Evolutionary conservation across 306 rosid genomes (phyloP).

Genomic region (Quercus engelmannii): DNA sequence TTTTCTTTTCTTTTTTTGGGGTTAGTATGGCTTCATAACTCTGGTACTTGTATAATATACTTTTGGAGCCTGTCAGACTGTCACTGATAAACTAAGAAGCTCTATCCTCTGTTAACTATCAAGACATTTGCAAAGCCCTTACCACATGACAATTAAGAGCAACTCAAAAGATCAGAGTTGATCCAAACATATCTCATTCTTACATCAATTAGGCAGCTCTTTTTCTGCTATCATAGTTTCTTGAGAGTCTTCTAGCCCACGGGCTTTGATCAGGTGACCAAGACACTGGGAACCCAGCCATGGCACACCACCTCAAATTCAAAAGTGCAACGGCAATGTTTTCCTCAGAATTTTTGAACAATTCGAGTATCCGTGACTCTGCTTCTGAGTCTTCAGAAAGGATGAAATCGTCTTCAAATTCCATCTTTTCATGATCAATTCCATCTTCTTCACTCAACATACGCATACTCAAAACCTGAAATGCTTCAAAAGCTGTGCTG

Average conservation of each 20-base stretch:
- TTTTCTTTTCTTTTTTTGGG: too few species aligned
- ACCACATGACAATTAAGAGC: background rate
- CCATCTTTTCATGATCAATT: conserved; percentile 21
- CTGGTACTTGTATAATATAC: background rate
- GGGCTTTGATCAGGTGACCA: conserved; percentile 54
- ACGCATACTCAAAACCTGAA: conserved; percentile 60
- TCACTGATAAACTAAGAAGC: background rate
- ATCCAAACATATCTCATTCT: background rate
- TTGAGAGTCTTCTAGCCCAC: conserved; percentile 62
- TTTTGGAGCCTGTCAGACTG: background rate
- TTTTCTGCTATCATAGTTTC: conserved; percentile 15
- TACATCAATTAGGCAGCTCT: background rate
- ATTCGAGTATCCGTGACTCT: conserved; percentile 46
- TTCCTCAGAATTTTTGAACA: conserved; percentile 52
- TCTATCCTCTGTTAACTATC: background rate
- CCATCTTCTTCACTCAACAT: conserved; percentile 48
- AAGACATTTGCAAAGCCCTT: background rate
- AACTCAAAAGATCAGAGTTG: background rate
- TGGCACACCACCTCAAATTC: conserved; percentile 72
- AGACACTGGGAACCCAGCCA: conserved; percentile 54
- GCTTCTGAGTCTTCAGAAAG: conserved; percentile 46
- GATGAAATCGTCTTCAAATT: conserved; percentile 40
- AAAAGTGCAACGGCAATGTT: conserved; percentile 55
- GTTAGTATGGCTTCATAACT: background rate
- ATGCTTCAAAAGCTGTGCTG: conserved; percentile 67